Evolutionary conservation across 768 basidiomycete species (phyloP).

Genomic region (Mycena rosella): DNA sequence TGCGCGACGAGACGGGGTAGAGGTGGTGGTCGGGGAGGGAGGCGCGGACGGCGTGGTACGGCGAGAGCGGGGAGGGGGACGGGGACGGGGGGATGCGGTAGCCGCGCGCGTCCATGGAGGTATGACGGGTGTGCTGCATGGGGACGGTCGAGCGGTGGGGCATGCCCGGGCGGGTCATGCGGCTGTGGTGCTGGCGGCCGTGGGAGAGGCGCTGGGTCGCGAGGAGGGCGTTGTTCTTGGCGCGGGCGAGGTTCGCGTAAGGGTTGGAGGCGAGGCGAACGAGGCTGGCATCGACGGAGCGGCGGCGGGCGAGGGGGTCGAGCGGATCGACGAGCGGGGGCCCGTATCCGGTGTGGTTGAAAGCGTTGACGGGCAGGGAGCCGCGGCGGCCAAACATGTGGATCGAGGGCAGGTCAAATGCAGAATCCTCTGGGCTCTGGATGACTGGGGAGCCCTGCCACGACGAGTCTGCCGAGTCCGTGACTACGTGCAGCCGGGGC

Average conservation of each 20-base stretch:
- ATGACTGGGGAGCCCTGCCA: constrained; percentile 54
- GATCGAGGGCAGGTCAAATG: constrained; percentile 46
- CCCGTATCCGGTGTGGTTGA: constrained; percentile 46
- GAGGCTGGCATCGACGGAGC: constrained; percentile 62
- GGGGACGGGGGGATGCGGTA: constrained; percentile 54
- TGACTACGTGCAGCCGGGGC: constrained; percentile 57
- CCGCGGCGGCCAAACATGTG: constrained; percentile 60
- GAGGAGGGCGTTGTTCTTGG: constrained; percentile 63
- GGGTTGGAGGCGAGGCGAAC: constrained; percentile 65
- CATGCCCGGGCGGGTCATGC: constrained; percentile 42
- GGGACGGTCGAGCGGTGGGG: constrained; percentile 47
- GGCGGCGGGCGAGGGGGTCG: constrained; percentile 58
- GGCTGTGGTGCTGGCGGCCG: constrained; percentile 48
- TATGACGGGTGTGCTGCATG: constrained; percentile 54
- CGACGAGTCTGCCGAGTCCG: constrained; percentile 44
- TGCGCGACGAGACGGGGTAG: constrained; percentile 62
- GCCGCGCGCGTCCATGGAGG: constrained; percentile 57
- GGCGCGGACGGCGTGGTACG: constrained; percentile 57
- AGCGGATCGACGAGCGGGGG: constrained; percentile 55
- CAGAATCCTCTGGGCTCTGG: constrained; percentile 52
- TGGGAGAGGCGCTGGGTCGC: constrained; percentile 53
- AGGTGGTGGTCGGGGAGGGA: constrained; percentile 65
- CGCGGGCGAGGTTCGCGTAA: constrained; percentile 62
- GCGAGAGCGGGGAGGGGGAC: constrained; percentile 59
- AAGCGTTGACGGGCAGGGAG: constrained; percentile 65